These are phyloP conservation scores for Sequoia sempervirens DNA, from an alignment of 75 land plant genomes.

Conservation along the genomic window DNA sequence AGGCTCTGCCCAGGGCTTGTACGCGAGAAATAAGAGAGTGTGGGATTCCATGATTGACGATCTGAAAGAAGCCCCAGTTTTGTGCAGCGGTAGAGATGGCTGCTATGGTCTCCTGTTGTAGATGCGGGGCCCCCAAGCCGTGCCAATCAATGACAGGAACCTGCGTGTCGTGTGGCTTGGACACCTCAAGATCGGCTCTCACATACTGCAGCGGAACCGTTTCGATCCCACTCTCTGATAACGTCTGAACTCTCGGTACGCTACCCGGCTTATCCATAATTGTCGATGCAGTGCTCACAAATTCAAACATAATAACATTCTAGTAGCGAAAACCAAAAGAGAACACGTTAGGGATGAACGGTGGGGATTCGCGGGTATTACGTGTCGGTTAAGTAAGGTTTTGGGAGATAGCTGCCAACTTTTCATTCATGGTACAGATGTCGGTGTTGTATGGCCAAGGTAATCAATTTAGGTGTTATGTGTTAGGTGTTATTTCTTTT, in stretches of 20 bases:
- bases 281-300: not conserved
- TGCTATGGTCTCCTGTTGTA: not conserved
- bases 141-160: not conserved
- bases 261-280: not conserved
- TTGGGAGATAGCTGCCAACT: too few species aligned
- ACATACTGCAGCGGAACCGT: not conserved
- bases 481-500: too few species aligned
- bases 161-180: not conserved
- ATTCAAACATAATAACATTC: not conserved
- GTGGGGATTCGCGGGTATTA: too few species aligned
- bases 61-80: slow-evolving; percentile 3
- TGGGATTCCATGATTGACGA: not conserved
- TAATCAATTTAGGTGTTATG: too few species aligned
- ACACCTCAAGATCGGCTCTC: not conserved
- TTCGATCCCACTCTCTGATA: slow-evolving; percentile 3
- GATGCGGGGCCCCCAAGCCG: not conserved
- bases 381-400: too few species aligned
- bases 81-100: not conserved
- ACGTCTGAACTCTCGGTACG: not conserved
- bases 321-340: too few species aligned
- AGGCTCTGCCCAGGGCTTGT: not conserved
- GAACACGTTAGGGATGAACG: too few species aligned
- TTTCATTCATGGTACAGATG: too few species aligned
- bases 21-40: not conserved
- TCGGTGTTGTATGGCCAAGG: too few species aligned